These are phyloP conservation scores for Phytophthora sp. DNA, from an alignment of 352 stramenopile genomes.

Conservation along the genomic window DNA sequence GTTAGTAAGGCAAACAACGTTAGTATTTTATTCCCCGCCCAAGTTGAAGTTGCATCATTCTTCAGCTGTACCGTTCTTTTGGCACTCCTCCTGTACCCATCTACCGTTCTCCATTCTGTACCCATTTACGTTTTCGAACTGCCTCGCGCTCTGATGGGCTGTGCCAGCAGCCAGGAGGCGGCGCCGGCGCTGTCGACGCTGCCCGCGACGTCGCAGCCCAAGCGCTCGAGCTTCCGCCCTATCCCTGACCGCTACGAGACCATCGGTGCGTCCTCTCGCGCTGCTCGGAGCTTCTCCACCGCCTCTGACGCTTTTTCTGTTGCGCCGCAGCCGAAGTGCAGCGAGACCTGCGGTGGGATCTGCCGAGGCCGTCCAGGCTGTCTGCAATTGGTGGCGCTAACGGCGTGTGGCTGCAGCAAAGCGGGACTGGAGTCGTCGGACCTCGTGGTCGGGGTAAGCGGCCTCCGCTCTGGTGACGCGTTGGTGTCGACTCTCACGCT, in stretches of 20 bases:
- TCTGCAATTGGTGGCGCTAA: no score
- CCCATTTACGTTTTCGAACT: no score
- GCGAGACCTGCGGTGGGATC: conserved; percentile 34
- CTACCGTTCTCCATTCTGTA: background rate
- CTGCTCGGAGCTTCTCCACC: no score
- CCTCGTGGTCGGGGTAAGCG: conserved; percentile 48
- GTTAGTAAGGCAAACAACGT: no score
- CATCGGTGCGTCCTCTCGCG: no score
- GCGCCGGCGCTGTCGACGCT: background rate
- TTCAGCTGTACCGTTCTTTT: no score
- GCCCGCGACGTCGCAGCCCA: background rate
- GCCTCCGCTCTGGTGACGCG: no score
- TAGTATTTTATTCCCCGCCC: no score
- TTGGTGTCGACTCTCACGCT: no score
- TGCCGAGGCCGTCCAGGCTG: no score
- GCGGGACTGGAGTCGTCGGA: conserved; percentile 66
- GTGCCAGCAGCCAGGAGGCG: conserved; percentile 15
- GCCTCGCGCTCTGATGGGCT: no score
- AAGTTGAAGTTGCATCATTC: no score
- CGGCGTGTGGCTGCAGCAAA: conserved; percentile 24
- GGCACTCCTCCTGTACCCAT: conserved; percentile 8
- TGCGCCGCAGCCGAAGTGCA: conserved; percentile 40
- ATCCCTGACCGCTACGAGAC: conserved; percentile 71
- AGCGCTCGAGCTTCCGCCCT: conserved; percentile 37
- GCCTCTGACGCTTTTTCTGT: background rate